A percentile compares a stretch with the other conserved stretches of the same genome.
These are phyloP conservation scores for Cyberlindnera meyerae DNA, from an alignment of 805 yeast genomes.

Conservation along the genomic window DNA sequence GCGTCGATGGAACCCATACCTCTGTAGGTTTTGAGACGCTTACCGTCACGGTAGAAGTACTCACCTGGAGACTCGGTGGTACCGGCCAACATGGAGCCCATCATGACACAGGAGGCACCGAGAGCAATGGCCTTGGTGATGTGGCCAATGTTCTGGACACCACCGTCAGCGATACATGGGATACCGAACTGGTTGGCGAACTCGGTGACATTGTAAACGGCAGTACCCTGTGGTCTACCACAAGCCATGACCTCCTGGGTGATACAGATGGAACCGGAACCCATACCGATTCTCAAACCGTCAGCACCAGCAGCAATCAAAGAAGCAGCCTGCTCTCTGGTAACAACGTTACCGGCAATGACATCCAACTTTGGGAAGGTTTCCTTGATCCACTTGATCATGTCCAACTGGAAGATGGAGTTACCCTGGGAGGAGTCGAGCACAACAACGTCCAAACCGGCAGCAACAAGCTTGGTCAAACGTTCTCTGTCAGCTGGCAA, in stretches of 20 bases:
- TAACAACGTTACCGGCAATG: conserved; percentile 97
- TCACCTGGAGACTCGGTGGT: conserved; percentile 98
- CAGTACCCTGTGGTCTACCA: conserved; percentile 99
- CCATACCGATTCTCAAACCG: conserved; percentile 99
- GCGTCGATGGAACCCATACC: conserved; percentile 99
- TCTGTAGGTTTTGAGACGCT: conserved; percentile 94
- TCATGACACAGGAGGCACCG: conserved; percentile 97
- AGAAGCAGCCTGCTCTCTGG: conserved; percentile 97
- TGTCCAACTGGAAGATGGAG: conserved; percentile 88
- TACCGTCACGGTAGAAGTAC: conserved; percentile 96
- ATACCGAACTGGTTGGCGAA: conserved; percentile 95
- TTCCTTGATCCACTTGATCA: conserved; percentile 87
- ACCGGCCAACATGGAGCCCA: conserved; percentile 99
- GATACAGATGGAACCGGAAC: conserved; percentile 98
- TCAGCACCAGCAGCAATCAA: conserved; percentile 95
- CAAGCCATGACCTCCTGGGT: conserved; percentile 99
- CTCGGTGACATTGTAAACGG: conserved; percentile 90
- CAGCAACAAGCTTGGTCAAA: conserved; percentile 77
- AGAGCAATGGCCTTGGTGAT: conserved; percentile 93
- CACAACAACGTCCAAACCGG: conserved; percentile 95
- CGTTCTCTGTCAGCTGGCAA: conserved; percentile 84
- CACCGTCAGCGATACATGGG: conserved; percentile 99
- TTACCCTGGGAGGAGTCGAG: conserved; percentile 97
- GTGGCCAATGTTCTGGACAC: conserved; percentile 98
- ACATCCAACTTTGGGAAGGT: conserved; percentile 78